Percentiles rank a stretch among this genome's conserved stretches.
Evolutionary conservation across 1,139 yeast genomes (phyloP).

Genomic region (Lodderomyces parapsilosis): DNA sequence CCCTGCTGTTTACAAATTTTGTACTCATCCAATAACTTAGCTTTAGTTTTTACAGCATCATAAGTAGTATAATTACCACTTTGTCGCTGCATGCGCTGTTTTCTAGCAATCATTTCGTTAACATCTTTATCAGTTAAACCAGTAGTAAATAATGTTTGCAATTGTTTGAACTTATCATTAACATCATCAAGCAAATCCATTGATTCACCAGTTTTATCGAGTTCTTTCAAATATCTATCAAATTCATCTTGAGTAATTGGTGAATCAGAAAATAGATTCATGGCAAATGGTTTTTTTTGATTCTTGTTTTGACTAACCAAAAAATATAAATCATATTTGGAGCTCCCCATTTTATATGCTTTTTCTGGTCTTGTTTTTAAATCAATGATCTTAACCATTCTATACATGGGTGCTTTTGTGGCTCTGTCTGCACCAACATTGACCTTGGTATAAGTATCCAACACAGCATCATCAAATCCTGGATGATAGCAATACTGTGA

Average conservation of each 20-base stretch:
- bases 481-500: constrained; percentile 80
- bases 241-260: constrained; percentile 69
- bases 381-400: constrained; percentile 79
- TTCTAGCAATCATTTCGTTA: constrained; percentile 68
- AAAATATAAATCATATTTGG: constrained; percentile 61
- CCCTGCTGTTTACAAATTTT: constrained; percentile 73
- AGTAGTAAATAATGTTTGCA: constrained; percentile 60
- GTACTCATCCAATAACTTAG: constrained; percentile 70
- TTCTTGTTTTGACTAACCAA: constrained; percentile 62
- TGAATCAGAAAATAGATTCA: constrained; percentile 78
- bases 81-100: constrained; percentile 57
- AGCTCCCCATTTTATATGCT: constrained; percentile 55
- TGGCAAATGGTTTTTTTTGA: constrained; percentile 71
- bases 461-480: constrained; percentile 65
- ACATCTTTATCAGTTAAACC: constrained; percentile 75
- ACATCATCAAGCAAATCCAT: constrained; percentile 67
- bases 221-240: constrained; percentile 61
- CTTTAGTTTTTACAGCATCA: constrained; percentile 75
- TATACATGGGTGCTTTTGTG: constrained; percentile 65
- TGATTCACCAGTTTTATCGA: constrained; percentile 57
- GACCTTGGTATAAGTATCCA: constrained; percentile 78
- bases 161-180: constrained; percentile 61
- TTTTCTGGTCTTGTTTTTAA: constrained; percentile 53
- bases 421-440: constrained; percentile 72
- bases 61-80: constrained; percentile 43